Conservation (phyloP, 2,329 filamentous ascomycete genomes). For the Arthroderma sp. region DNA sequence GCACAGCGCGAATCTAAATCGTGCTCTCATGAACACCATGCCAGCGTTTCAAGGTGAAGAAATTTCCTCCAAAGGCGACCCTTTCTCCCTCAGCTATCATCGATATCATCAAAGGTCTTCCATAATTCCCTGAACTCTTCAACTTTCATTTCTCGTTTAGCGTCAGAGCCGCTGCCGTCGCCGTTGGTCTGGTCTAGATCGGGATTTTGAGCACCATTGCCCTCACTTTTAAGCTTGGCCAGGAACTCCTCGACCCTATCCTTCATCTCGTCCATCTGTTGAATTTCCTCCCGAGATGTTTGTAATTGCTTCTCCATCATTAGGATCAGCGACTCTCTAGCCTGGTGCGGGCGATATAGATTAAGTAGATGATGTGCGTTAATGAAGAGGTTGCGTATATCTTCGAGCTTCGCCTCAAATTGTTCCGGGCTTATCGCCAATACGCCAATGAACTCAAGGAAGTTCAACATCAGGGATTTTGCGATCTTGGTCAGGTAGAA, state of each 20-base stretch:
- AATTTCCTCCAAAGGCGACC: no score
- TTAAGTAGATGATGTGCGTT: conserved; percentile 92
- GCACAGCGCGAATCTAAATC: no score
- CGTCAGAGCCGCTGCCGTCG: no score
- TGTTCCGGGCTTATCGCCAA: conserved; percentile 54
- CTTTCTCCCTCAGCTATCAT: no score
- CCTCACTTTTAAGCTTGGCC: conserved; percentile 22
- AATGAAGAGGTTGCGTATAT: conserved; percentile 69
- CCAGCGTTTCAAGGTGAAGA: no score
- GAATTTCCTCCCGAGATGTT: conserved; percentile 59
- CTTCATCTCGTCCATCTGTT: conserved; percentile 61
- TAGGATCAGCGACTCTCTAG: conserved; percentile 70
- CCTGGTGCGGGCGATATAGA: conserved; percentile 86
- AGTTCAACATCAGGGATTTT: conserved; percentile 77
- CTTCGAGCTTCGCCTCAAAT: conserved; percentile 58
- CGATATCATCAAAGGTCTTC: no score
- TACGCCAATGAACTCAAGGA: conserved; percentile 67
- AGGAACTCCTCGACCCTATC: conserved; percentile 45
- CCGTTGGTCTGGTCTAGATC: no score
- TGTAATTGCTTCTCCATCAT: conserved; percentile 80
- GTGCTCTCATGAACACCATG: no score
- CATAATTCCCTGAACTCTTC: no score
- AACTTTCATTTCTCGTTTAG: no score
- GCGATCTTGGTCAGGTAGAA: conserved; percentile 60
- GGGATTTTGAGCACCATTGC: no score